Evolutionary conservation across 2,329 filamentous ascomycete genomes (phyloP), one percentile per base, ranked within the genome.

Genomic region (Neopestalotiopsis rosae): DNA sequence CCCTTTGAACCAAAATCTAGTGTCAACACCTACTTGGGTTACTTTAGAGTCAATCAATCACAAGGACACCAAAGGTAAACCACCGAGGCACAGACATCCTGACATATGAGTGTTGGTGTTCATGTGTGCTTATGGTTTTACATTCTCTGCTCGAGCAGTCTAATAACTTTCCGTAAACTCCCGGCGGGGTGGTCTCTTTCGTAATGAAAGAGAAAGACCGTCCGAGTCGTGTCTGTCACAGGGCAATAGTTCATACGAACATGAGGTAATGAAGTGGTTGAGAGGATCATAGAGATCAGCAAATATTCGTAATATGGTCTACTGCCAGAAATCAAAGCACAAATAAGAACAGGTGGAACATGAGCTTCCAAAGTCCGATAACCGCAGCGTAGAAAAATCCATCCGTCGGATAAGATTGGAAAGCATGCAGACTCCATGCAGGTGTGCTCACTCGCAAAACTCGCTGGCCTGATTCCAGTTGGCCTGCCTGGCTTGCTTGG

Each of bases 321-420:
- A 28, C 14, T 49, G 10, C 32, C 12, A 34, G 10, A 52, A 32
- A 45, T 5, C 42, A 65, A 17, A 12, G 10, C 38, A 65, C 62
- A 28, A 63, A 28, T 65, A 6, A 65, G 20, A 65, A 17, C 14
- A 24, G 34, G 38, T 24, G 12, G 40, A 24, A 45, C 30, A 49
- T 24, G 20, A 10, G 5, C 20, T 3, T 65, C 13, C 34, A 65
- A 65, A 65, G 62, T 65, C 62, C 62, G 62, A 65, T 49, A 45
- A 65, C 34, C 62, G 62, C 62, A 65, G 40, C n/a, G 9, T 38
- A 17, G n/a, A 17, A 38, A 20, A 30, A 30, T 58, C 24, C 24
- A 30, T 59, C 57, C 57, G 57, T 30, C 57, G 57, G 57, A 34
- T 59, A 30, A 30, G 57, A 24, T 34, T 34, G 10, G 56, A n/a